Evolutionary conservation across 2,329 filamentous ascomycete genomes (phyloP).

Genomic region (Stemphylium vesicarium): DNA sequence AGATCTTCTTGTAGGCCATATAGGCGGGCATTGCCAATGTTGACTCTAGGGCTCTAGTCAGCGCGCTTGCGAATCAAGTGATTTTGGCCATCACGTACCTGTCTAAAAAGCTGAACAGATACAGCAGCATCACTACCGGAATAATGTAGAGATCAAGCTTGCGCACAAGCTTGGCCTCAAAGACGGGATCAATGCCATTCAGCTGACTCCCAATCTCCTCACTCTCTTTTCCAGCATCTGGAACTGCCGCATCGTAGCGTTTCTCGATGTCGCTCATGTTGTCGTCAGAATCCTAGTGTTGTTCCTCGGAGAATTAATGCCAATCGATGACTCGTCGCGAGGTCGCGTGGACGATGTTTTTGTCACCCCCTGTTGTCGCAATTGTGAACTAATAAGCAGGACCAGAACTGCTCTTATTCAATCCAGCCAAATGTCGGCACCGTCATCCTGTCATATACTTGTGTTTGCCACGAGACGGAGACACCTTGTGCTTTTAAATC

Average conservation of each 20-base stretch:
- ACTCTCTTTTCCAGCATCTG: slow-evolving; percentile 24
- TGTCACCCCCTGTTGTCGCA: not conserved
- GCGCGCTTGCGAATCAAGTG: not conserved
- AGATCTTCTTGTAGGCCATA: slow-evolving; percentile 70
- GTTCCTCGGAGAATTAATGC: not conserved
- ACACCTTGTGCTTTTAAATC: slow-evolving; percentile 28
- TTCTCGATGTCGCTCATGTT: slow-evolving; percentile 41
- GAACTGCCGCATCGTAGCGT: slow-evolving; percentile 19
- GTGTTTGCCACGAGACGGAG: slow-evolving; percentile 18
- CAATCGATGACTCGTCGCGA: slow-evolving; percentile 12
- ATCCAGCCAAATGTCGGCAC: slow-evolving; percentile 21
- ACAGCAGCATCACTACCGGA: slow-evolving; percentile 71
- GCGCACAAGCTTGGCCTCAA: slow-evolving; percentile 64
- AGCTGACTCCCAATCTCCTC: slow-evolving; percentile 36
- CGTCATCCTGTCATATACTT: slow-evolving; percentile 25
- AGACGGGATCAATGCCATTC: slow-evolving; percentile 46
- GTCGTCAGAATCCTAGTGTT: not conserved
- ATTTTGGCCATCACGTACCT: slow-evolving; percentile 55
- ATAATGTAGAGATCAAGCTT: slow-evolving; percentile 71
- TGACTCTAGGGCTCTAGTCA: slow-evolving; percentile 54
- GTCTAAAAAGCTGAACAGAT: slow-evolving; percentile 78
- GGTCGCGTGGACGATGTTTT: not conserved
- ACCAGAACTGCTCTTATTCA: slow-evolving; percentile 11
- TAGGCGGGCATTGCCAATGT: slow-evolving; percentile 73
- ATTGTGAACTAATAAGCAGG: not conserved